Conservation (phyloP, 2,329 filamentous ascomycete genomes). For the Aspergillus ustus region DNA sequence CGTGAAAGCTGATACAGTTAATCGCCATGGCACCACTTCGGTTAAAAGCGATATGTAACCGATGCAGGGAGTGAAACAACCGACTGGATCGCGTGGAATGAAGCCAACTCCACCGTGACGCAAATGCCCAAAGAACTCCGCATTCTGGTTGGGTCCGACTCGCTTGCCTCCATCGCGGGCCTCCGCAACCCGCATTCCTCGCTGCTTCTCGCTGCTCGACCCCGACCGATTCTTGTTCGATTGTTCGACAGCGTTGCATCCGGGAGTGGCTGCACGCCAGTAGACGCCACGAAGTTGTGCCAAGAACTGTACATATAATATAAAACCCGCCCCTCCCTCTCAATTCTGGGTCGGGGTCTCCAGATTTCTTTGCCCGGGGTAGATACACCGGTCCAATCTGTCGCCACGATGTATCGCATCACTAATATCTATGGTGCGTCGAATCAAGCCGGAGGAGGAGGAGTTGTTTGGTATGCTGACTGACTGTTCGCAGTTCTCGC, state of each 20-base stretch:
- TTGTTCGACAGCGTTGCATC: neutral
- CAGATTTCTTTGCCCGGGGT: neutral
- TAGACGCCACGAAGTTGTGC: neutral
- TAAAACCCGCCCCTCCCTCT: neutral
- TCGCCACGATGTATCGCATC: conserved; percentile 28
- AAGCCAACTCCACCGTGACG: neutral
- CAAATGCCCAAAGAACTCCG: neutral
- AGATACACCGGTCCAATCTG: neutral
- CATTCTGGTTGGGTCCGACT: neutral
- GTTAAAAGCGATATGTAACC: conserved; percentile 2
- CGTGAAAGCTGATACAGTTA: neutral
- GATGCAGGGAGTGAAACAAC: neutral
- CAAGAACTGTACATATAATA: too few species aligned
- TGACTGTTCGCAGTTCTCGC: conserved; percentile 48
- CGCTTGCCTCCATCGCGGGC: neutral
- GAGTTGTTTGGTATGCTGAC: neutral
- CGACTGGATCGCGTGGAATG: neutral
- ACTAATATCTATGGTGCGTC: conserved; percentile 27
- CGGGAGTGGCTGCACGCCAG: too few species aligned
- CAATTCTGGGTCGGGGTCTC: neutral
- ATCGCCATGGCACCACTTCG: neutral
- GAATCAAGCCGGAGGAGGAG: neutral
- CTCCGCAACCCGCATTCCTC: conserved; percentile 1
- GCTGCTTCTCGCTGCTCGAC: neutral
- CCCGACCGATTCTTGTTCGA: neutral